Conservation (phyloP, 208 protist species). For the Acanthamoeba lenticulata region DNA sequence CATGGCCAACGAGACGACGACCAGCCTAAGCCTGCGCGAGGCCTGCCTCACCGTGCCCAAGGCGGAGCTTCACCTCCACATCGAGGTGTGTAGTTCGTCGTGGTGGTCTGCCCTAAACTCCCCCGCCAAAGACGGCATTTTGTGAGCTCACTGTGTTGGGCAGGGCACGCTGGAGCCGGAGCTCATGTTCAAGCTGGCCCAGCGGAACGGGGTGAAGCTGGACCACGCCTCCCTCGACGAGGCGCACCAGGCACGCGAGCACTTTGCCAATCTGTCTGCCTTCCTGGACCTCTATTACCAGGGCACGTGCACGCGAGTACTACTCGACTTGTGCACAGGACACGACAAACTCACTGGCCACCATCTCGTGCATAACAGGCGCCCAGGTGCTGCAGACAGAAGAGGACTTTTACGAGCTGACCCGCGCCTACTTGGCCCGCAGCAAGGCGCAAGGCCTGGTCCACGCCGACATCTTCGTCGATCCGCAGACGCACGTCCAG, state of each 20-base stretch:
- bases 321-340: too few species aligned
- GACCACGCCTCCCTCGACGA: not conserved
- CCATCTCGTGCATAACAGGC: not conserved
- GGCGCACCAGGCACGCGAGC: not conserved
- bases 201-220: conserved; percentile 3
- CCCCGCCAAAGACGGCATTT: not conserved
- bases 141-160: not conserved
- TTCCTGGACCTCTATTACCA: conserved; percentile 45
- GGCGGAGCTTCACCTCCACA: not conserved
- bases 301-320: not conserved
- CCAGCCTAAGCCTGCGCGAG: not conserved
- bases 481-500: not conserved
- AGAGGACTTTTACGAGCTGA: conserved; percentile 28
- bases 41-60: conserved; percentile 8
- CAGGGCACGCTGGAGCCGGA: conserved; percentile 21
- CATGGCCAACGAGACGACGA: not conserved
- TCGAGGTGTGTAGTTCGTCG: not conserved
- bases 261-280: not conserved
- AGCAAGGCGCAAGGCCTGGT: not conserved
- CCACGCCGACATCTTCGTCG: not conserved
- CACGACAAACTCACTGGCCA: too few species aligned
- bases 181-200: not conserved
- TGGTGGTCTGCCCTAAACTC: not conserved
- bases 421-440: not conserved
- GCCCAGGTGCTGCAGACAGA: conserved; percentile 1